These are phyloP conservation scores for Bathelium albidoporum DNA, from an alignment of 495 filamentous ascomycete species.

Conservation along the genomic window DNA sequence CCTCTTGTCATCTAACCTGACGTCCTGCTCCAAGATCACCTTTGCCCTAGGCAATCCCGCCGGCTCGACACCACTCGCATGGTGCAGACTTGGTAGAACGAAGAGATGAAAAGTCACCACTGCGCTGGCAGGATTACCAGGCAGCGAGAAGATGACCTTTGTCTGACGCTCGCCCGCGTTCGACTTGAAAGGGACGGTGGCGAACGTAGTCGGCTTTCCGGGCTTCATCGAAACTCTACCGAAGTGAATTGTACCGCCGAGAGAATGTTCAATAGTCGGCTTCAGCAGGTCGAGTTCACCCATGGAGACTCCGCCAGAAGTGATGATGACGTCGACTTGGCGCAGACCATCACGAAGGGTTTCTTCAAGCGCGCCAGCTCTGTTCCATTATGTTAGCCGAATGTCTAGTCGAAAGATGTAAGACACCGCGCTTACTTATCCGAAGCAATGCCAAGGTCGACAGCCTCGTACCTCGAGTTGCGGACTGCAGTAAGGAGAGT, in stretches of 20 bases:
- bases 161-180: conserved; percentile 35
- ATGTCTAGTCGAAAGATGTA: not conserved
- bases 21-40: conserved; percentile 60
- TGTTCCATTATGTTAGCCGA: conserved; percentile 14
- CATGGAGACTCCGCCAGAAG: conserved; percentile 94
- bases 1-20: conserved; percentile 59
- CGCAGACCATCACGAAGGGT: conserved; percentile 63
- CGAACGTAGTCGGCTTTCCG: conserved; percentile 94
- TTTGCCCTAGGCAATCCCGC: conserved; percentile 60
- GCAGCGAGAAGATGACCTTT: conserved; percentile 80
- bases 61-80: conserved; percentile 49
- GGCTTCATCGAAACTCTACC: conserved; percentile 96
- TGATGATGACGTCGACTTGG: conserved; percentile 73
- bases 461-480: conserved; percentile 65
- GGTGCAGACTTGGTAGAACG: conserved; percentile 77
- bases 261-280: conserved; percentile 82
- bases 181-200: conserved; percentile 61
- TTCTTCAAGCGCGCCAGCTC: conserved; percentile 61
- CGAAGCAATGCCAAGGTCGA: conserved; percentile 79
- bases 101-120: conserved; percentile 91
- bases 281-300: conserved; percentile 96
- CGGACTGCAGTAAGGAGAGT: conserved; percentile 66
- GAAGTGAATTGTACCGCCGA: conserved; percentile 93
- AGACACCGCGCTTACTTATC: conserved; percentile 45
- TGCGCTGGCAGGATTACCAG: conserved; percentile 88